Percentiles rank a stretch among this genome's conserved stretches.
Evolutionary conservation across 129 eudicot genomes (phyloP).

Genomic region (Logfia minima): DNA sequence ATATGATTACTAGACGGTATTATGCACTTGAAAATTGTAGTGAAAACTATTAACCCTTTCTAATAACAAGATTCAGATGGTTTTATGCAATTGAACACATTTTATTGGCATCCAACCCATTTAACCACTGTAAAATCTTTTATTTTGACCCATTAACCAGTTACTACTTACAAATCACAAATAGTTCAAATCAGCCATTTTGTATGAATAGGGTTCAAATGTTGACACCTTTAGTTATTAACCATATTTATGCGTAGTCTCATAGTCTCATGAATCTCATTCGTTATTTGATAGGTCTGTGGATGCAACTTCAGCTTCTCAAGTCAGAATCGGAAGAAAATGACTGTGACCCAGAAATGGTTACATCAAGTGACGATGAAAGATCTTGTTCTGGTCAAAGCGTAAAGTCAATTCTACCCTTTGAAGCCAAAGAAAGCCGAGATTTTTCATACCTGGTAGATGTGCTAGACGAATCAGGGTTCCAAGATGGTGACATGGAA

Average conservation of each 20-base stretch:
- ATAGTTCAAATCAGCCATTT: not conserved
- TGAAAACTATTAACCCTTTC: not conserved
- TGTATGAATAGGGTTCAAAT: not conserved
- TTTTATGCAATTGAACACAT: not conserved
- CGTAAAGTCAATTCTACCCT: constrained; percentile 24
- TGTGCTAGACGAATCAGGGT: constrained; percentile 61
- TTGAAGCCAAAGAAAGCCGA: constrained; percentile 44
- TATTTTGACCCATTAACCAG: not conserved
- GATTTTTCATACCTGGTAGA: constrained; percentile 76
- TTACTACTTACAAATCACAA: not conserved
- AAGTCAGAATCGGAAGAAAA: constrained; percentile 53
- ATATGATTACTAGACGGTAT: not conserved
- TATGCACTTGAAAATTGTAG: not conserved
- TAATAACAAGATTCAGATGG: not conserved
- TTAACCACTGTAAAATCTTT: not conserved
- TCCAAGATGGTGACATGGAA: constrained; percentile 32
- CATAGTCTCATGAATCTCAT: constrained; percentile 6
- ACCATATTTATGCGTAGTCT: not conserved
- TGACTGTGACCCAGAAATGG: constrained; percentile 52
- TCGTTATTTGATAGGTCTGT: constrained; percentile 39
- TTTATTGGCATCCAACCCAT: not conserved
- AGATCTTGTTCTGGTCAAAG: constrained; percentile 30
- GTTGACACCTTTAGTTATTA: no score
- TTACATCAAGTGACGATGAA: constrained; percentile 63
- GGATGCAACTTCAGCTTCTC: constrained; percentile 50